Conservation (phyloP, 2,329 filamentous ascomycete genomes). For the Calonectria fujianensis region DNA sequence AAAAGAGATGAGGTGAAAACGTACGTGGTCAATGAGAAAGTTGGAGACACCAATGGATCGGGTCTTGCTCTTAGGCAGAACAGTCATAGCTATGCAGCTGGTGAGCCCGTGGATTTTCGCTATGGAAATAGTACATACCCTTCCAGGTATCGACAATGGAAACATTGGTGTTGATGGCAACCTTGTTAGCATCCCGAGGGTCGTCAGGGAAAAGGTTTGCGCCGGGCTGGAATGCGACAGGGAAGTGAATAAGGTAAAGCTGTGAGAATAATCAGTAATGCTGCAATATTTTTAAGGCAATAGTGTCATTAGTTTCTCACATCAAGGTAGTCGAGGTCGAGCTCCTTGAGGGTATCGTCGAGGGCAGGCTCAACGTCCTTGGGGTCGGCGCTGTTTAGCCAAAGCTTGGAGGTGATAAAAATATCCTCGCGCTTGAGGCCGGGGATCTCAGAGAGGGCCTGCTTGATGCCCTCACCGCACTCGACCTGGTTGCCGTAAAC, state of each 20-base stretch:
- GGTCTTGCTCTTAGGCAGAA: conserved; percentile 76
- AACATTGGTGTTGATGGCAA: conserved; percentile 66
- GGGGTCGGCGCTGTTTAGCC: conserved; percentile 76
- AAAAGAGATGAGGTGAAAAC: not conserved
- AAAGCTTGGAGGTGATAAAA: conserved; percentile 81
- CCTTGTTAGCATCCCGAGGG: conserved; percentile 50
- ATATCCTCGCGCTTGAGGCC: conserved; percentile 73
- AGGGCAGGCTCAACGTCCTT: conserved; percentile 74
- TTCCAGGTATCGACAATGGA: conserved; percentile 67
- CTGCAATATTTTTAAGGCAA: not conserved
- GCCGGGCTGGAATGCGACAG: conserved; percentile 13
- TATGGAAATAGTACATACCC: conserved; percentile 51
- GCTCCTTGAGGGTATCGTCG: conserved; percentile 72
- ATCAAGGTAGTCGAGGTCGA: conserved; percentile 73
- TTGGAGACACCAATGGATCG: conserved; percentile 84
- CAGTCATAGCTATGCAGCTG: conserved; percentile 65
- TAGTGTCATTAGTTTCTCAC: not conserved
- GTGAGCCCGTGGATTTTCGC: not conserved
- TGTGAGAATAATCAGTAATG: not conserved
- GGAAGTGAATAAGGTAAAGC: conserved; percentile 13
- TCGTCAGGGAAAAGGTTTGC: conserved; percentile 57
- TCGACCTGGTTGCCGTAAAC: conserved; percentile 79
- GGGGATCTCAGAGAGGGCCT: conserved; percentile 66
- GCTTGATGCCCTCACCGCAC: conserved; percentile 73
- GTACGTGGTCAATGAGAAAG: conserved; percentile 76